phyloP scores from a whole-genome alignment of 208 protist species.

The Trypanosoma avium region DNA sequence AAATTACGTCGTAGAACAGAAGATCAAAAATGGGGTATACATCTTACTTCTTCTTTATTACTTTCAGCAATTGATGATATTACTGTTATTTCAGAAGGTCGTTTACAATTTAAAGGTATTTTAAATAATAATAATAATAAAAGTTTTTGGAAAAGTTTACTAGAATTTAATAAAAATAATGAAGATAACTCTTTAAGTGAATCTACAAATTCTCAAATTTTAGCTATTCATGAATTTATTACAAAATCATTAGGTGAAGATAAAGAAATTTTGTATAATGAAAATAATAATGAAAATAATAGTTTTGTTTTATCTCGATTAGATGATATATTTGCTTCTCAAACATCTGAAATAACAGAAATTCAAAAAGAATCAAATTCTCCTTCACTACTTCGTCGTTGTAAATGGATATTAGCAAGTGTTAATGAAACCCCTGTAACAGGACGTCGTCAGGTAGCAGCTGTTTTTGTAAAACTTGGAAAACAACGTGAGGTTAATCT shows the following conservation, averaged over 20 bases:
- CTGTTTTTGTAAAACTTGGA: conserved; percentile 26
- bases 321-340: background rate
- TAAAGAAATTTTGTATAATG: background rate
- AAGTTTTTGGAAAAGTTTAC: background rate
- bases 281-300: background rate
- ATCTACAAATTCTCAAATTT: background rate
- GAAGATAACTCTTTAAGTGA: background rate
- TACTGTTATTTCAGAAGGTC: conserved; percentile 17
- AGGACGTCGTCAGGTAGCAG: conserved; percentile 34
- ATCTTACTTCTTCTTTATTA: conserved; percentile 47
- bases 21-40: conserved; percentile 67
- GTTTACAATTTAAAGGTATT: background rate
- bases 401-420: conserved; percentile 29
- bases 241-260: background rate
- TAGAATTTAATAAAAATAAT: background rate
- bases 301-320: background rate
- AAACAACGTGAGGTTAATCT: conserved; percentile 27
- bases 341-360: background rate
- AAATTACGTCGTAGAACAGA: conserved; percentile 46
- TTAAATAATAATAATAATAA: background rate
- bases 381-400: conserved; percentile 15
- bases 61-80: conserved; percentile 55
- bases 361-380: background rate
- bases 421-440: conserved; percentile 30
- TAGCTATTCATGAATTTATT: conserved; percentile 22